Percentiles rank a stretch among this genome's conserved stretches.
Evolutionary conservation across 1,139 yeast species (phyloP).

Genomic region (Candida tetrigidarum): DNA sequence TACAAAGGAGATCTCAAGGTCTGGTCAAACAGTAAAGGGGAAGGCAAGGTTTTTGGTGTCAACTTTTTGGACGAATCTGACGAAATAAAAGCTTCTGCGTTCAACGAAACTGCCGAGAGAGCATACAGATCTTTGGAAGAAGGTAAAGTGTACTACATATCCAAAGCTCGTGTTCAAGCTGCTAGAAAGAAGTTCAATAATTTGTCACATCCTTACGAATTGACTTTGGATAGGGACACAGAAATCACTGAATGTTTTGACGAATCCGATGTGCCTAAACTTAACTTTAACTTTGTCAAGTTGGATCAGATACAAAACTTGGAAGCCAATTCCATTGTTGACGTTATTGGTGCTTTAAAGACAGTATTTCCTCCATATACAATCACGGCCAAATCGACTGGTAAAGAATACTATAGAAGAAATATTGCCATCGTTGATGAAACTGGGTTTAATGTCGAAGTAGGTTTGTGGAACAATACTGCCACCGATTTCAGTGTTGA

Average conservation of each 20-base stretch:
- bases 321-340: constrained; percentile 76
- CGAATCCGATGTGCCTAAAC: constrained; percentile 66
- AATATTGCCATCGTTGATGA: constrained; percentile 88
- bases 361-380: constrained; percentile 75
- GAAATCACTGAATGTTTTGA: constrained; percentile 74
- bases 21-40: constrained; percentile 87
- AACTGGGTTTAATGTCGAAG: constrained; percentile 71
- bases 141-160: constrained; percentile 85
- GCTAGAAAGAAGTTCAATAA: constrained; percentile 89
- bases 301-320: constrained; percentile 66
- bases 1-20: constrained; percentile 86
- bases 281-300: constrained; percentile 76
- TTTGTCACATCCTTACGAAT: constrained; percentile 86
- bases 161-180: constrained; percentile 79
- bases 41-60: constrained; percentile 88
- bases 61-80: constrained; percentile 93
- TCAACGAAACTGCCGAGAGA: constrained; percentile 84
- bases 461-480: constrained; percentile 90
- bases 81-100: constrained; percentile 95
- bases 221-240: constrained; percentile 80
- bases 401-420: constrained; percentile 90
- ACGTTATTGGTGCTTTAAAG: constrained; percentile 85
- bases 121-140: constrained; percentile 78
- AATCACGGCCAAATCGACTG: constrained; percentile 90
- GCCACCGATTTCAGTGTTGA: constrained; percentile 77